Percentiles rank a stretch among this genome's conserved stretches.
phyloP scores from a whole-genome alignment of 345 rosid species.

The Draba incana region DNA sequence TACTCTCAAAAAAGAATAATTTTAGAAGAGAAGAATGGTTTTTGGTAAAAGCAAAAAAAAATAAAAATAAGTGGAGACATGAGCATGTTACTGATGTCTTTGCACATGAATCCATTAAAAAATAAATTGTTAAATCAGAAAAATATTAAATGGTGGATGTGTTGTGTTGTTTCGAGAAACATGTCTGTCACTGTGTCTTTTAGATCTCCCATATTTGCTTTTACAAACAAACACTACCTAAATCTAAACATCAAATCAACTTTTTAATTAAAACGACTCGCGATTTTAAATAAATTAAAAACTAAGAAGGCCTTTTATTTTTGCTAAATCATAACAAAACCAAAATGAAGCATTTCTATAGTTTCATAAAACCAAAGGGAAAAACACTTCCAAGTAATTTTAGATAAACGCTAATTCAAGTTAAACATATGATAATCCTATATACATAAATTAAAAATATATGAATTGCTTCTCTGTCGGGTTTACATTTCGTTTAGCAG shows the following conservation, averaged over 20 bases:
- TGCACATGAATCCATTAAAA: conserved; percentile 37
- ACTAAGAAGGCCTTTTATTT: too few species aligned
- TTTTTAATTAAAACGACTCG: not conserved
- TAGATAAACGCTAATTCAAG: not conserved
- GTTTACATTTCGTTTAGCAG: conserved; percentile 14
- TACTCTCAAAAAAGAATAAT: conserved; percentile 14
- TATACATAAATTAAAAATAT: not conserved
- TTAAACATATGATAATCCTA: conserved; percentile 12
- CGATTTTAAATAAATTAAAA: not conserved
- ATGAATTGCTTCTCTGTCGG: conserved; percentile 20
- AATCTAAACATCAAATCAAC: conserved; percentile 26
- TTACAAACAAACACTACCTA: conserved; percentile 12
- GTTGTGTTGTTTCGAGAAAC: conserved; percentile 54
- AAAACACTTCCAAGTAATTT: not conserved
- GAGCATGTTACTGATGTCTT: conserved; percentile 61
- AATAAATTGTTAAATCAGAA: conserved; percentile 3
- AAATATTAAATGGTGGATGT: not conserved
- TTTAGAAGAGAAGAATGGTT: conserved; percentile 24
- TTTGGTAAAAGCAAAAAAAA: conserved; percentile 34
- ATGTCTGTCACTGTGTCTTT: conserved; percentile 62
- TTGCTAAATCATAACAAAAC: too few species aligned
- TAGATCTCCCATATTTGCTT: conserved; percentile 26
- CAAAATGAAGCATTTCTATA: not conserved
- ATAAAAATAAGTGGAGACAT: conserved; percentile 43
- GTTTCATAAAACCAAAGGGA: not conserved